Percentiles rank a stretch among this genome's conserved stretches.
These are phyloP conservation scores for Pinus tabuliformis DNA, from an alignment of 75 land plant genomes.

Conservation along the genomic window DNA sequence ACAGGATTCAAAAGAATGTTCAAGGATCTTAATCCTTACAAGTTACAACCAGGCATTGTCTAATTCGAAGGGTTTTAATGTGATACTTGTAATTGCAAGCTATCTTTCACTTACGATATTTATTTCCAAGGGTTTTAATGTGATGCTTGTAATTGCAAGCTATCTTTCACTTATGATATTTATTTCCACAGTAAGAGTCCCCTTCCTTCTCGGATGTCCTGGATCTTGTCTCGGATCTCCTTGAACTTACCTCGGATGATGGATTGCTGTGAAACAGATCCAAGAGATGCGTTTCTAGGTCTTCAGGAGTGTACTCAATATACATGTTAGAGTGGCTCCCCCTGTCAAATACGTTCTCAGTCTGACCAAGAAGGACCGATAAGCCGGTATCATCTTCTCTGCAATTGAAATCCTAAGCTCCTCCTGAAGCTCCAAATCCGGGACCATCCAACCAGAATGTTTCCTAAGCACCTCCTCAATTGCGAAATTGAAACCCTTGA, in stretches of 20 bases:
- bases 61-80: no score
- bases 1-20: no score
- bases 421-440: conserved; percentile 53
- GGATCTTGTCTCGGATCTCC: not conserved
- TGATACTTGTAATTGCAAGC: no score
- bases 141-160: no score
- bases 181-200: no score
- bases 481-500: conserved; percentile 51
- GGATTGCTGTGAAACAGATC: conserved; percentile 70
- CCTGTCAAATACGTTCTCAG: conserved; percentile 21
- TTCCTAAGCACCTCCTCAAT: conserved; percentile 70
- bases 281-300: conserved; percentile 46
- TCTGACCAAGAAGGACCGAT: conserved; percentile 60
- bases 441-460: conserved; percentile 67
- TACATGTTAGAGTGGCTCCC: conserved; percentile 48
- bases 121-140: no score
- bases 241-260: conserved; percentile 14
- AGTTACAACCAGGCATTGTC: no score
- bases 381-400: conserved; percentile 67
- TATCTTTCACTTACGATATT: no score
- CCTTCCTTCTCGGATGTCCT: no score
- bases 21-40: no score
- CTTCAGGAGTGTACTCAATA: conserved; percentile 70
- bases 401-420: conserved; percentile 69
- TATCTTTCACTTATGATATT: no score